A percentile compares a stretch with the other conserved stretches of the same genome.
Conservation (phyloP, 805 yeast species). For the Kodamaea laetipori region DNA sequence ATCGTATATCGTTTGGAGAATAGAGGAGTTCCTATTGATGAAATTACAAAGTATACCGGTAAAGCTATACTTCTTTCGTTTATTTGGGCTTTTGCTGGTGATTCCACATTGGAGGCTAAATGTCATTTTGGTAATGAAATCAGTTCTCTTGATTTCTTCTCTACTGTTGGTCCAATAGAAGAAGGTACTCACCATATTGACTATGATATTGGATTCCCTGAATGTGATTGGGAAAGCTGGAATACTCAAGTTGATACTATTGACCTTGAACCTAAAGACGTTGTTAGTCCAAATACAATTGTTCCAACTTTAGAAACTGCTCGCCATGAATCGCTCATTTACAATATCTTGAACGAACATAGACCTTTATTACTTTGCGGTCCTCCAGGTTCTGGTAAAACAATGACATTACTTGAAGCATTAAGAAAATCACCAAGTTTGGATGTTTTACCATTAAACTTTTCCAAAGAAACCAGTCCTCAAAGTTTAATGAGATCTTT, state of each 20-base stretch:
- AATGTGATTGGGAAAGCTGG: slow-evolving; percentile 50
- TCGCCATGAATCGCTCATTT: slow-evolving; percentile 63
- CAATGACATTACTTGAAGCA: slow-evolving; percentile 81
- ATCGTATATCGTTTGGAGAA: slow-evolving; percentile 14
- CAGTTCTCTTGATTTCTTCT: slow-evolving; percentile 30
- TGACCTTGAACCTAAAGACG: slow-evolving; percentile 59
- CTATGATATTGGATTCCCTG: slow-evolving; percentile 46
- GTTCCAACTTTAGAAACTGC: slow-evolving; percentile 80
- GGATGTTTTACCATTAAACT: slow-evolving; percentile 70
- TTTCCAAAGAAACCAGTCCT: slow-evolving; percentile 79
- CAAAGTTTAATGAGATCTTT: slow-evolving; percentile 59
- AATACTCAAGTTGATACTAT: slow-evolving; percentile 37
- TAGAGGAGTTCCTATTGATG: slow-evolving; percentile 21
- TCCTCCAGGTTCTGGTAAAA: slow-evolving; percentile 97
- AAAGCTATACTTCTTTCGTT: slow-evolving; percentile 42
- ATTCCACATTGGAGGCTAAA: slow-evolving; percentile 41
- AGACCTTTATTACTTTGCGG: slow-evolving; percentile 78
- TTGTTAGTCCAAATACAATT: slow-evolving; percentile 61
- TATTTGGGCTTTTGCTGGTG: slow-evolving; percentile 71
- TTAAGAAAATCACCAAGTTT: slow-evolving; percentile 57
- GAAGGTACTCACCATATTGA: slow-evolving; percentile 32
- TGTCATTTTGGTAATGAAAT: slow-evolving; percentile 1
- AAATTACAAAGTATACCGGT: slow-evolving; percentile 25
- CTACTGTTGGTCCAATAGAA: slow-evolving; percentile 16
- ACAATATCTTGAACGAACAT: slow-evolving; percentile 55